Percentiles rank a stretch among this genome's conserved stretches.
Conservation (phyloP, 257 asterid genomes). For the Mitragyna speciosa region DNA sequence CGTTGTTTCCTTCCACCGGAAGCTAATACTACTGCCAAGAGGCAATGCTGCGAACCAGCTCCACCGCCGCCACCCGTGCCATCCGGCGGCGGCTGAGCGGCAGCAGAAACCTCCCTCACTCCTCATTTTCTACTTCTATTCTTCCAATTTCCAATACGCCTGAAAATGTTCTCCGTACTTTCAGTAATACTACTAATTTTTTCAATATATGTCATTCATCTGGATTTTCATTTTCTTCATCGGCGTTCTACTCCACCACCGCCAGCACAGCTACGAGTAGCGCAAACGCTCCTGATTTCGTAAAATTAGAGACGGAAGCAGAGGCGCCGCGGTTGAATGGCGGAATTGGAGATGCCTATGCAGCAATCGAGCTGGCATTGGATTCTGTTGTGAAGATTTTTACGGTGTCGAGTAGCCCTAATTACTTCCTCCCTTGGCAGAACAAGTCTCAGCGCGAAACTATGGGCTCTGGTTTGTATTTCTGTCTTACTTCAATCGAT, state of each 20-base stretch:
- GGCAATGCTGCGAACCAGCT: constrained; percentile 27
- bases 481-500: neutral
- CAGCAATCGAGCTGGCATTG: constrained; percentile 82
- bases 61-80: constrained; percentile 20
- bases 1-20: too few relatives aligned
- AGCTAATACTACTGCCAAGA: neutral
- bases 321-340: constrained; percentile 24
- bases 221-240: constrained; percentile 1
- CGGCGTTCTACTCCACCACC: constrained; percentile 11
- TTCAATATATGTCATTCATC: neutral
- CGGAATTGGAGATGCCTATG: constrained; percentile 49
- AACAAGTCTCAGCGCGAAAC: constrained; percentile 94
- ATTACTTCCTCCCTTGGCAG: constrained; percentile 91
- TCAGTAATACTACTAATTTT: neutral
- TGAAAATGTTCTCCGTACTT: neutral
- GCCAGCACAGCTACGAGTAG: constrained; percentile 3
- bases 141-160: neutral
- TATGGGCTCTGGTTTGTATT: constrained; percentile 78
- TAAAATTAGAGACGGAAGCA: constrained; percentile 14
- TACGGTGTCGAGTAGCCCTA: constrained; percentile 89
- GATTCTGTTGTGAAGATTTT: constrained; percentile 94
- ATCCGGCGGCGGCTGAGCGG: constrained; percentile 8
- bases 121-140: neutral
- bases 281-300: neutral
- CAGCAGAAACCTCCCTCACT: neutral